Base-by-base conservation (phyloP, 768 basidiomycete species). In the Obba rivulosa region DNA sequence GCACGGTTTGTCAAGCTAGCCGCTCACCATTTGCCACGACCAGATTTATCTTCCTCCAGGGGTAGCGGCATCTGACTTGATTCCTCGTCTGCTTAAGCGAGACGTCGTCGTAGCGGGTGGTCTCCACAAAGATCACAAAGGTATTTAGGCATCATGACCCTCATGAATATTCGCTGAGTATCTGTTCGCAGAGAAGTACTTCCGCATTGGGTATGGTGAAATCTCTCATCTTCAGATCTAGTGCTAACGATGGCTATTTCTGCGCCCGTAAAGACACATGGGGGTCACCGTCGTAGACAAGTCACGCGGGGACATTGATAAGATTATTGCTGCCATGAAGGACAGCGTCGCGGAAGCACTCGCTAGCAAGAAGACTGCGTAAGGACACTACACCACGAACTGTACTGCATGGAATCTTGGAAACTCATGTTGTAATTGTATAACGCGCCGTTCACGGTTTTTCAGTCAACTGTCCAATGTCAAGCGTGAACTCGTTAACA, bases 101-200 rank as follows among this genome's bases (percentile, higher is more conserved):
- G 83, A 80, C 11, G 74, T 98, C 47, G 76, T 96, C 36, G 81
- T 91, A 35, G 92, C 96, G 34, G 93, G 85, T 34, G 95, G 96
- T 9, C 66, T 99, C 53, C 89, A 95, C 66, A 78, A 80, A 49
- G 78, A 74, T 34, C 83, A 91, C 66, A 92, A 90, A 73, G 85
- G 86, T 83, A 34, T n/a, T 72, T 64, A 11, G 13, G 21, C 39
- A 18, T 31, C 43, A 41, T 24, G 41, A 34, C 36, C 31, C 43
- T 24, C 4, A 21, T 39, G 1, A 9, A 1, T 22, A 2, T 21
- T 7, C 7, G 23, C 38, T 11, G 22, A 1, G 25, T 0, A 10
- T 41, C 34, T 11, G 23, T 61, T n/a, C n/a, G 18, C 53, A 87
- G 87, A 86, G 61, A 85, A 83, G 60, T 95, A 95, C 67, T 92